Evolutionary conservation across 1,284 basidiomycete species (phyloP), one percentile per base, ranked within the genome.

Genomic region (Heimioporus retisporus): DNA sequence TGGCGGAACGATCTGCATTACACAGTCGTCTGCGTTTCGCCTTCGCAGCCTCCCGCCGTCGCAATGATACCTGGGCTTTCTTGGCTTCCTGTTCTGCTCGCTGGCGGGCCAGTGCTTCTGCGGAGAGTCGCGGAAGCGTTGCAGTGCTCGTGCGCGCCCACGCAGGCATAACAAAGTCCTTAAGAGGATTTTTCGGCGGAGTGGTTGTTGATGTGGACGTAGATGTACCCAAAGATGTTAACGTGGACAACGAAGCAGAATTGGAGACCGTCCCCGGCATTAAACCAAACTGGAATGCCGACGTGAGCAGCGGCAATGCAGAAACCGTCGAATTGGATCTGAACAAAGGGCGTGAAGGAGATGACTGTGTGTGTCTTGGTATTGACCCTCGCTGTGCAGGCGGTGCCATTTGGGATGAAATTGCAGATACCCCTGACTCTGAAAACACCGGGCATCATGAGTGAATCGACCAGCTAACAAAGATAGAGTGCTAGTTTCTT

Each of bases 81-180:
- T 64, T 75, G 42, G 67, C 67, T 63, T 81, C 79, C 48, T 35
- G 73, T 18, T 76, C 69, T 53, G 68, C 65, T 18, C 50, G 66
- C 14, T 77, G 77, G 13, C 78, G 75, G 21, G 68, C 67, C 14
- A 78, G 79, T 7, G 79, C 81, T 56, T 86, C 84, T 46, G 86
- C 85, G 13, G 90, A 89, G 19, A 91, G 75, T 19, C 90, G 83
- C 4, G 91, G 91, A 68, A 85, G 83, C 10, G 81, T 88, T 8
- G 88, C 83, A 0, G 91, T 93, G 25, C 78, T 79, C 3, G 91
- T 93, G 42, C 84, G 82, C 46, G 91, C 91, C 91, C 91, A 93
- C 23, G 82, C 85, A 0, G 90, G 91, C 21, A 92, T 75, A 25
- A 87, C 80, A 63, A 88, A 92, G 50, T 81, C 84, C 71, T 83